A percentile compares a stretch with the other conserved stretches of the same genome.
Evolutionary conservation across 352 stramenopile species (phyloP).

Genomic region (Globisporangium viniferum): DNA sequence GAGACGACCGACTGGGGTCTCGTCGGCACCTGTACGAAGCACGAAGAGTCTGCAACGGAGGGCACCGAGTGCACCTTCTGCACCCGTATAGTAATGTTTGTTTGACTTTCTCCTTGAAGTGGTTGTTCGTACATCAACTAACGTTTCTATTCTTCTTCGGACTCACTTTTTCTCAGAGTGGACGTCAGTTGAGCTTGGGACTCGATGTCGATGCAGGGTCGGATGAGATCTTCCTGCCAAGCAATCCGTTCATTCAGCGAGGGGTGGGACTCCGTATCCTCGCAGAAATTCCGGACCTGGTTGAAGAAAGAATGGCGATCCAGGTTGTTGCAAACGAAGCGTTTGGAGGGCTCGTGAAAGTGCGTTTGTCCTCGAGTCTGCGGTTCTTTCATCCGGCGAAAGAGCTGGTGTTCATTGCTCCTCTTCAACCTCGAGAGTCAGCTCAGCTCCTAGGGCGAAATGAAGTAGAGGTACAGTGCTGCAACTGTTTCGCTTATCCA

Average conservation of each 20-base stretch:
- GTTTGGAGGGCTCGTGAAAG: conserved; percentile 10
- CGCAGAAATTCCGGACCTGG: conserved; percentile 25
- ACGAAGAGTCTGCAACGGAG: conserved; percentile 17
- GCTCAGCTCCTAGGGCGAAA: not conserved
- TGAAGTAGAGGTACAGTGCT: conserved; percentile 3
- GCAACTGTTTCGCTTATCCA: not conserved
- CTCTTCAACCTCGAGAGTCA: conserved; percentile 9
- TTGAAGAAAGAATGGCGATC: conserved; percentile 25
- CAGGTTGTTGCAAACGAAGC: conserved; percentile 10
- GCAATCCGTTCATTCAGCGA: conserved; percentile 22
- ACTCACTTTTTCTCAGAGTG: conserved; percentile 15
- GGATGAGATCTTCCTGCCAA: conserved; percentile 17
- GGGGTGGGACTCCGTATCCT: conserved; percentile 22
- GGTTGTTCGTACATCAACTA: not conserved
- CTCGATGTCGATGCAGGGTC: conserved; percentile 14
- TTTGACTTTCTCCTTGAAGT: not conserved
- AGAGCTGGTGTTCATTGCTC: conserved; percentile 22
- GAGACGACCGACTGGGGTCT: not conserved
- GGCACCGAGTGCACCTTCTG: conserved; percentile 16
- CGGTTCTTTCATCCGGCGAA: conserved; percentile 30
- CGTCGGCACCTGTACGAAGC: conserved; percentile 10
- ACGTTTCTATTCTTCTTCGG: not conserved
- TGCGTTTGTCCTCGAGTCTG: conserved; percentile 19
- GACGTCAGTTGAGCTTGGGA: conserved; percentile 21
- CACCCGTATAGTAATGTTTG: conserved; percentile 33